phyloP scores from a whole-genome alignment of 768 basidiomycete genomes.

The Leccinellum albellum region DNA sequence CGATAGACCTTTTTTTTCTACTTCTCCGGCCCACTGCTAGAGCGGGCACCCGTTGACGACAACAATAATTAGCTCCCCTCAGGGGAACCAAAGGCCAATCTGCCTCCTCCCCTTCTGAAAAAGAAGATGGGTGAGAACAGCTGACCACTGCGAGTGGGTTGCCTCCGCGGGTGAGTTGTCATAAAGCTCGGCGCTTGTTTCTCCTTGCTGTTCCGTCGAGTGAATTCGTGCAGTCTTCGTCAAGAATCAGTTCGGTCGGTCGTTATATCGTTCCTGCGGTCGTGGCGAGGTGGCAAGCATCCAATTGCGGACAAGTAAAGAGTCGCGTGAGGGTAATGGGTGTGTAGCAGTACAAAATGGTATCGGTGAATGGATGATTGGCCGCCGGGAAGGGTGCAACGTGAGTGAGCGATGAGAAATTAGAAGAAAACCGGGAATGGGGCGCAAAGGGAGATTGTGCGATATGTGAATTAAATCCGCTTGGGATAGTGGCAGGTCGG shows the following conservation, averaged over 20 bases:
- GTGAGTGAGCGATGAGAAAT: conserved; percentile 20
- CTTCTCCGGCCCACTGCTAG: conserved; percentile 31
- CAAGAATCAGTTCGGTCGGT: conserved; percentile 36
- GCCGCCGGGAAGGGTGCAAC: conserved; percentile 23
- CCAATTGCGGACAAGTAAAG: conserved; percentile 10
- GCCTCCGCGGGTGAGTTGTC: conserved; percentile 18
- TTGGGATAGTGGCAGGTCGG: conserved; percentile 18
- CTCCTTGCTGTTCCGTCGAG: conserved; percentile 28
- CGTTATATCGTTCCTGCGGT: conserved; percentile 32
- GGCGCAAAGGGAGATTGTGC: conserved; percentile 25
- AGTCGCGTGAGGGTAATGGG: conserved; percentile 17
- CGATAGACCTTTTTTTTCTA: conserved; percentile 19
- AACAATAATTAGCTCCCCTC: conserved; percentile 24
- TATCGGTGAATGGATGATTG: conserved; percentile 25
- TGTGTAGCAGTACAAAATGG: conserved; percentile 15
- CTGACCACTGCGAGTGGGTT: conserved; percentile 6
- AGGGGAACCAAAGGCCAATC: conserved; percentile 17
- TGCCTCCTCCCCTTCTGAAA: conserved; percentile 1
- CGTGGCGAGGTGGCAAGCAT: conserved; percentile 27
- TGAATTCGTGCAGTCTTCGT: conserved; percentile 32
- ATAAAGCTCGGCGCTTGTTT: conserved; percentile 17
- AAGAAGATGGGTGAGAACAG: conserved; percentile 8
- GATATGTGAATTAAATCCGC: conserved; percentile 27
- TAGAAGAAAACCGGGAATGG: conserved; percentile 10
- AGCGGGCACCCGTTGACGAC: conserved; percentile 27